These are phyloP conservation scores for Epichloe glyceriae DNA, from an alignment of 2,329 filamentous ascomycete genomes.

Conservation along the genomic window DNA sequence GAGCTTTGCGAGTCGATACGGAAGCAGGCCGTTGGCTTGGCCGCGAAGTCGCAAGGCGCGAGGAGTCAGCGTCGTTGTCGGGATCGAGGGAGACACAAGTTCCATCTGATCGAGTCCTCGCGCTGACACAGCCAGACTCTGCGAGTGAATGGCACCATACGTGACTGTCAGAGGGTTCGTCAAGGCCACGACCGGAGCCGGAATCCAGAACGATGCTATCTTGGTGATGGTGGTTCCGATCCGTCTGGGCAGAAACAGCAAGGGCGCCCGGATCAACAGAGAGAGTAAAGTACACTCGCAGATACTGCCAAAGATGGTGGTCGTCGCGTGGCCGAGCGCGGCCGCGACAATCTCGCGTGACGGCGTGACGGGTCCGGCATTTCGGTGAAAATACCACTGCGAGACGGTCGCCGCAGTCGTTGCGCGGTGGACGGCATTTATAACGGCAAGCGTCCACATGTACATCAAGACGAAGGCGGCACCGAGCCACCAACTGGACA, in stretches of 20 bases:
- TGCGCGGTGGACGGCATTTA: slow-evolving; percentile 77
- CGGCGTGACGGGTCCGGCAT: slow-evolving; percentile 62
- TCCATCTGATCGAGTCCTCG: slow-evolving; percentile 70
- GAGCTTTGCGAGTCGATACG: slow-evolving; percentile 83
- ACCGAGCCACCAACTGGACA: slow-evolving; percentile 92
- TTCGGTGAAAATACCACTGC: slow-evolving; percentile 98
- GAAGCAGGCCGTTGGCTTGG: slow-evolving; percentile 48
- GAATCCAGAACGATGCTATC: slow-evolving; percentile 66
- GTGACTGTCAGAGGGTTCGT: slow-evolving; percentile 89
- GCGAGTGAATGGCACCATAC: slow-evolving; percentile 86
- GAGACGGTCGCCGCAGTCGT: slow-evolving; percentile 91
- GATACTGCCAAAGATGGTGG: slow-evolving; percentile 84
- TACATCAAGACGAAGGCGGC: slow-evolving; percentile 86
- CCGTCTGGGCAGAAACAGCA: slow-evolving; percentile 70
- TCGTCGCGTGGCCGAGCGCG: slow-evolving; percentile 67
- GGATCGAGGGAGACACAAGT: slow-evolving; percentile 59
- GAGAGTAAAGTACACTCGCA: slow-evolving; percentile 76
- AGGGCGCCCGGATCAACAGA: slow-evolving; percentile 68
- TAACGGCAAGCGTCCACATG: slow-evolving; percentile 82
- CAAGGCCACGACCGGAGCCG: slow-evolving; percentile 70
- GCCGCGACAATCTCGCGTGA: slow-evolving; percentile 73
- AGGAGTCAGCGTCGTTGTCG: slow-evolving; percentile 58
- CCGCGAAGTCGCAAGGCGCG: slow-evolving; percentile 32
- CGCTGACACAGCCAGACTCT: slow-evolving; percentile 65
- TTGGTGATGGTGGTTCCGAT: slow-evolving; percentile 52